Conservation (phyloP, 139 green algal species). For the Volvox africanus region DNA sequence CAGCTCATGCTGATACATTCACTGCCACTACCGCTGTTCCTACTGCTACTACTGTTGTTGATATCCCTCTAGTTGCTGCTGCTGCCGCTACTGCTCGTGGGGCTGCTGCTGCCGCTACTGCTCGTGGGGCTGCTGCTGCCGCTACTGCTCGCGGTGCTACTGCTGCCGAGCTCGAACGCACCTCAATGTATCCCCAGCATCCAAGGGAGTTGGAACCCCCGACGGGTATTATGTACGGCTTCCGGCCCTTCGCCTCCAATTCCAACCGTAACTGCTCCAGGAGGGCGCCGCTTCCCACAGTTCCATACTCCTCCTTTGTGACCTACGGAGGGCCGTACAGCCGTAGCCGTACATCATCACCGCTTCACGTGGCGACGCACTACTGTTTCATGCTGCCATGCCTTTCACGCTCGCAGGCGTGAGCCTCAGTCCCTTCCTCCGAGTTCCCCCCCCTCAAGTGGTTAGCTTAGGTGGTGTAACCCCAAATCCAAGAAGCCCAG, state of each 20-base stretch:
- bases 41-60: too few species aligned
- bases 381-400: background rate
- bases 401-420: background rate
- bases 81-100: too few species aligned
- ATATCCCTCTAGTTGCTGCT: too few species aligned
- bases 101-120: too few species aligned
- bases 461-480: too few species aligned
- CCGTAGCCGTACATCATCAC: background rate
- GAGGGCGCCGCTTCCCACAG: constrained; percentile 66
- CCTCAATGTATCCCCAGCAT: constrained; percentile 91
- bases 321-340: constrained; percentile 61
- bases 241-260: constrained; percentile 76
- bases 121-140: too few species aligned
- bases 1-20: too few species aligned
- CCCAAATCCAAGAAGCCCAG: too few species aligned
- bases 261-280: constrained; percentile 64
- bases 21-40: too few species aligned
- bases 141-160: too few species aligned
- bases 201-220: constrained; percentile 89
- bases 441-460: too few species aligned
- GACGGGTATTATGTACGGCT: constrained; percentile 93
- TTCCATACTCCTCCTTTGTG: constrained; percentile 94
- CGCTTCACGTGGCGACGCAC: background rate
- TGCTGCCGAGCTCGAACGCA: background rate
- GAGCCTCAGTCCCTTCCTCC: too few species aligned